phyloP scores from a whole-genome alignment of 768 basidiomycete genomes.

The Boletus reticuloceps region DNA sequence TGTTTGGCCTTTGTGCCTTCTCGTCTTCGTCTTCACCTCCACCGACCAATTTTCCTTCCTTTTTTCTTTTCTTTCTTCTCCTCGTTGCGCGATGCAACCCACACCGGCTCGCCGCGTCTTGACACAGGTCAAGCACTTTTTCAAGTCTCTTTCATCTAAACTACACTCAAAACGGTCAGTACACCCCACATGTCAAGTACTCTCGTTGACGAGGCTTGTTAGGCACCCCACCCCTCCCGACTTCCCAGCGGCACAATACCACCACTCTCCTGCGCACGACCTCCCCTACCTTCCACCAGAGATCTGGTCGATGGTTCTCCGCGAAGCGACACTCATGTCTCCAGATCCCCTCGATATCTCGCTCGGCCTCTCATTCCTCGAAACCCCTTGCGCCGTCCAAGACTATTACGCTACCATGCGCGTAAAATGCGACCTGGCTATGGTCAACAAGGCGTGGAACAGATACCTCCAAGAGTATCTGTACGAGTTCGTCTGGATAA shows the following conservation, averaged over 20 bases:
- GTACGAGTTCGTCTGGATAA: slow-evolving; percentile 72
- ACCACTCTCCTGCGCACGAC: slow-evolving; percentile 32
- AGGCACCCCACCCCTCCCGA: slow-evolving; percentile 6
- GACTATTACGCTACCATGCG: slow-evolving; percentile 48
- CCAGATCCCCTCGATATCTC: slow-evolving; percentile 48
- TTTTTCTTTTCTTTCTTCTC: background rate
- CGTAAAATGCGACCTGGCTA: slow-evolving; percentile 48
- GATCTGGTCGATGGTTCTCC: slow-evolving; percentile 64
- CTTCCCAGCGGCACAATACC: slow-evolving; percentile 13
- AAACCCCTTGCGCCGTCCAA: slow-evolving; percentile 39
- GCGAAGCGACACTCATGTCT: slow-evolving; percentile 47
- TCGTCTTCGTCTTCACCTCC: background rate
- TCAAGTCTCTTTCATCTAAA: slow-evolving; percentile 19
- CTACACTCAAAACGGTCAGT: slow-evolving; percentile 21
- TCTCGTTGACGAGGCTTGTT: background rate
- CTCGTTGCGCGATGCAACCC: slow-evolving; percentile 13
- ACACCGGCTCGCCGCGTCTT: slow-evolving; percentile 10
- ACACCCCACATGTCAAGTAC: no score
- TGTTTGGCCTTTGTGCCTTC: background rate
- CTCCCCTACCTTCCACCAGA: slow-evolving; percentile 56
- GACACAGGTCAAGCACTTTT: slow-evolving; percentile 12
- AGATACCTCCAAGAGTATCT: slow-evolving; percentile 51
- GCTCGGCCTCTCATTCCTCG: slow-evolving; percentile 57
- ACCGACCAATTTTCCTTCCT: background rate
- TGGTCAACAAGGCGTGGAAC: slow-evolving; percentile 58